Evolutionary conservation across 2,329 filamentous ascomycete species (phyloP), one percentile per base, ranked within the genome.

Genomic region (Diaporthe citriasiana): DNA sequence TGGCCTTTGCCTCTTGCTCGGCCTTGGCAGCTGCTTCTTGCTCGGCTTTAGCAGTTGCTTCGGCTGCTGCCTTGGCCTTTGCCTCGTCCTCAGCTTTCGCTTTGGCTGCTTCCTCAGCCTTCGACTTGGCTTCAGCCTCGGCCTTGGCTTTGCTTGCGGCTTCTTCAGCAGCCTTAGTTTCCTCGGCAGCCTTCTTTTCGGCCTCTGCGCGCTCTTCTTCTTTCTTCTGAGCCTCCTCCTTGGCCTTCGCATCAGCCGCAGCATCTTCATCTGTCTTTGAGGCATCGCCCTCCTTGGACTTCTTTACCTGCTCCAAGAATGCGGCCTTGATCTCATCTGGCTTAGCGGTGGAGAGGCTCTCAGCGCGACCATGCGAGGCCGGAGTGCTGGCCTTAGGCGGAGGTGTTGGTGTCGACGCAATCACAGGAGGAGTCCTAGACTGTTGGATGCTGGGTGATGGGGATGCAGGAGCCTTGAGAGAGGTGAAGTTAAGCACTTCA

Each of bases 261-360:
- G 76, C 79, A 60, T 77, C 77, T 42, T 76, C 79, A 27, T 79
- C 79, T 75, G 85, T 83, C 71, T 82, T 84, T 69, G 84, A 38
- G 5, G 38, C 81, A 75, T 84, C 84, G 3, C 87, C 87, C 73
- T 89, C 87, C 78, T 87, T 87, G 70, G 85, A 89, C 80, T 92
- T 91, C 74, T 88, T 89, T 80, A 97, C 92, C 81, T 94, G 93
- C 81, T 93, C 91, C 83, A 93, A 93, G 80, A 95, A 93, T 84
- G 97, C 95, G 77, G 94, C 91, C 74, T 93, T 92, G 76, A 94
- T 94, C 84, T 98, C 93, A 81, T 96, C 93, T 47, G 91, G 90
- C 88, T 97, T 97, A 55, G 86, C 86, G 33, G 87, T 87, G 27
- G 85, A 82, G n/a, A 85, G 89, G 83, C 93, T 95, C 69, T 97